A percentile compares a stretch with the other conserved stretches of the same genome.
Conservation (phyloP, 441 rosid species). For the Pelargonium myrrhifolium region DNA sequence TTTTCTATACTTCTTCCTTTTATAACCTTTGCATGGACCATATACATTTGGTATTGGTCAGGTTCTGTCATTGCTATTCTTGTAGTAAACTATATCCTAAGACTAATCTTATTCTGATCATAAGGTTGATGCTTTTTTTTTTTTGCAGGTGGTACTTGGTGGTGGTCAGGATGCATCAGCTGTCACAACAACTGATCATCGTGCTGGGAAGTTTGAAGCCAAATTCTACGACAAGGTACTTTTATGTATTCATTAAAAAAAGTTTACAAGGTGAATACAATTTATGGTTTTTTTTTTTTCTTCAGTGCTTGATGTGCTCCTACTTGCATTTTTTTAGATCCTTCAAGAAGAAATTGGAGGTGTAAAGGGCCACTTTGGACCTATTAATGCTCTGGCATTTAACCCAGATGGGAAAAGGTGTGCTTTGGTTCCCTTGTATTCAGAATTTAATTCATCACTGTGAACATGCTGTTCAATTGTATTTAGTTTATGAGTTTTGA, state of each 20-base stretch:
- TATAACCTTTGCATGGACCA: too few relatives aligned
- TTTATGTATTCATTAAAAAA: neutral
- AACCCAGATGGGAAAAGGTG: slow-evolving; percentile 96
- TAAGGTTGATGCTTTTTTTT: neutral
- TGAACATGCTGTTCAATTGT: neutral
- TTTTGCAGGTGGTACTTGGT: slow-evolving; percentile 73
- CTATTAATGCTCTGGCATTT: slow-evolving; percentile 90
- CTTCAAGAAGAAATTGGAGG: slow-evolving; percentile 91
- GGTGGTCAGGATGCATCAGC: slow-evolving; percentile 98
- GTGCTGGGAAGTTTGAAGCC: slow-evolving; percentile 92
- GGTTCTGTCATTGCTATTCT: too few relatives aligned
- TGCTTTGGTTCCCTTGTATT: neutral
- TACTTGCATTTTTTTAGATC: slow-evolving; percentile 31
- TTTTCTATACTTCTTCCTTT: too few relatives aligned
- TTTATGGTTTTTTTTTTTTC: too few relatives aligned
- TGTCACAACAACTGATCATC: slow-evolving; percentile 90
- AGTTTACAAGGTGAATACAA: neutral
- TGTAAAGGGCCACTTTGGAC: slow-evolving; percentile 95
- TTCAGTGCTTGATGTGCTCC: slow-evolving; percentile 10
- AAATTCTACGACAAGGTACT: slow-evolving; percentile 74
- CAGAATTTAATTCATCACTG: neutral
- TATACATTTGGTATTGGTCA: too few relatives aligned
- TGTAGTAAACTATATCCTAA: neutral
- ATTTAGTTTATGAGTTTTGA: too few relatives aligned
- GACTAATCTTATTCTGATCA: neutral